A percentile compares a stretch with the other conserved stretches of the same genome.
phyloP scores from a whole-genome alignment of 352 stramenopile species.

The Pythium sp. region DNA sequence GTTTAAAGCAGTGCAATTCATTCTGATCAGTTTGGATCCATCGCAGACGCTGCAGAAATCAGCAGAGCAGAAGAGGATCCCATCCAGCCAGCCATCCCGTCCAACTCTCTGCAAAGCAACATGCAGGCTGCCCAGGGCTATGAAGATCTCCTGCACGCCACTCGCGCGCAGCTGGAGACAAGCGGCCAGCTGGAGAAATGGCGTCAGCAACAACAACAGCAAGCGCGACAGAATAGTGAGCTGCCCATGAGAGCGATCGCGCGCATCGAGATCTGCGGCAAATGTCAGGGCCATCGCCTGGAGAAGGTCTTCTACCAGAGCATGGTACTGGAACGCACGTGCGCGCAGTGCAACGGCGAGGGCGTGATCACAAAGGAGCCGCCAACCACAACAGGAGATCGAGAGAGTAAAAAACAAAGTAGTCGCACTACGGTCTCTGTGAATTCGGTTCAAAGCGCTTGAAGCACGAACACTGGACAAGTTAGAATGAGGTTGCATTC shows the following conservation, averaged over 20 bases:
- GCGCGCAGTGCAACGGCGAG: slow-evolving; percentile 50
- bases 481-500: too few species aligned
- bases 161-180: slow-evolving; percentile 5
- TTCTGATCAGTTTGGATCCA: neutral
- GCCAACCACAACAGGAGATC: slow-evolving; percentile 2
- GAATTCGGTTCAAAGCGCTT: slow-evolving; percentile 5
- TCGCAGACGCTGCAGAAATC: neutral
- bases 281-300: slow-evolving; percentile 57
- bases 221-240: neutral
- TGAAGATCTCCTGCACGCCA: slow-evolving; percentile 6
- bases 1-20: neutral
- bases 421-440: neutral
- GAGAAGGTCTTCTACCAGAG: slow-evolving; percentile 51
- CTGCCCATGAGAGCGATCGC: neutral
- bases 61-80: neutral
- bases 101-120: neutral
- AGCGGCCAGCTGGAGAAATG: slow-evolving; percentile 5
- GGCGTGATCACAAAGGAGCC: slow-evolving; percentile 31
- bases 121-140: slow-evolving; percentile 10
- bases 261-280: slow-evolving; percentile 40
- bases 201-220: slow-evolving; percentile 3
- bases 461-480: too few species aligned
- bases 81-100: neutral
- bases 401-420: neutral
- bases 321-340: slow-evolving; percentile 58